Conservation (phyloP, 2,329 filamentous ascomycete species). For the Pseudonectria buxi region DNA sequence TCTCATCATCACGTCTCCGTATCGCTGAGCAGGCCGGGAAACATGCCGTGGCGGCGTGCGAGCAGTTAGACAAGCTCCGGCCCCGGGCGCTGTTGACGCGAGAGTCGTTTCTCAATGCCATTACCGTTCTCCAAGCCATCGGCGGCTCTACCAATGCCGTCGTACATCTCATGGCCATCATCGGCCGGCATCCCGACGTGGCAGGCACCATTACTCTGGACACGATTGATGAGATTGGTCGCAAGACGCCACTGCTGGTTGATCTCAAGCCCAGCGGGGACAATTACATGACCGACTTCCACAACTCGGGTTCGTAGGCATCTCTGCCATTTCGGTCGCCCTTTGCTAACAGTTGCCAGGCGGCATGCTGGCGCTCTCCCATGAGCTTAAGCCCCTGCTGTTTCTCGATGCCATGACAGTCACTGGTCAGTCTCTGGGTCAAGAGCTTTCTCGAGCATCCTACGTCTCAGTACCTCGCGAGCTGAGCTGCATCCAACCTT, state of each 20-base stretch:
- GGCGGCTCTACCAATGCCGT: conserved; percentile 83
- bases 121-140: conserved; percentile 79
- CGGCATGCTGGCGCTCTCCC: conserved; percentile 75
- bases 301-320: conserved; percentile 50
- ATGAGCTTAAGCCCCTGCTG: conserved; percentile 68
- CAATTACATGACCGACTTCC: conserved; percentile 86
- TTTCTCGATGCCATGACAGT: conserved; percentile 72
- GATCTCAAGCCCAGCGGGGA: conserved; percentile 81
- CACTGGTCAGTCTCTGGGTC: conserved; percentile 75
- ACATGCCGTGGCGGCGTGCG: conserved; percentile 60
- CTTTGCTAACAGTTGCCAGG: conserved; percentile 34
- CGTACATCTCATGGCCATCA: conserved; percentile 80
- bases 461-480: conserved; percentile 41
- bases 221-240: conserved; percentile 71
- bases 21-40: conserved; percentile 69
- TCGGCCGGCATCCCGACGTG: conserved; percentile 63
- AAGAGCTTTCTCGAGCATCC: conserved; percentile 67
- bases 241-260: conserved; percentile 73
- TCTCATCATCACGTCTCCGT: conserved; percentile 70
- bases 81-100: conserved; percentile 67
- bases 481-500: conserved; percentile 53
- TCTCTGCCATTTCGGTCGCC: rapidly evolving
- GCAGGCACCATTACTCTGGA: conserved; percentile 59
- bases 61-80: conserved; percentile 58
- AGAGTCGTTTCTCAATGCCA: conserved; percentile 74